Conservation (phyloP, 2,329 filamentous ascomycete species). For the Cladosporium austrohemisphaericum region DNA sequence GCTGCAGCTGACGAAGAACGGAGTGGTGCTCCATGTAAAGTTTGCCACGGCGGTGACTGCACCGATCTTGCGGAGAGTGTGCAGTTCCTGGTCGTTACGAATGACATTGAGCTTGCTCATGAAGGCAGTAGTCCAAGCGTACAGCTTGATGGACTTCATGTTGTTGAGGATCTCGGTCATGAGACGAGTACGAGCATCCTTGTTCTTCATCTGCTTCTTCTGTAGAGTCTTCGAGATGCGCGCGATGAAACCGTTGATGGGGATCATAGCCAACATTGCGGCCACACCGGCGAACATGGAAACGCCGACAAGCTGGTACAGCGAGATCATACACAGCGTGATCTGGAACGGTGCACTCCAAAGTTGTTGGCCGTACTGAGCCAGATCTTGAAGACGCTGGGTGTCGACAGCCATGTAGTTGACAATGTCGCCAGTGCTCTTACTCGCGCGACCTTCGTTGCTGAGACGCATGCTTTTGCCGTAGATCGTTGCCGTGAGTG, state of each 20-base stretch:
- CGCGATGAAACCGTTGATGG: conserved; percentile 87
- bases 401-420: conserved; percentile 99
- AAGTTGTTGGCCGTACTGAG: conserved; percentile 90
- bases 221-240: conserved; percentile 91
- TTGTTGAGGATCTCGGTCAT: conserved; percentile 99
- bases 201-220: conserved; percentile 98
- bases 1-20: conserved; percentile 94
- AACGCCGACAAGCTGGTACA: conserved; percentile 90
- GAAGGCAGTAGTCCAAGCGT: conserved; percentile 94
- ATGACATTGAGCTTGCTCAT: conserved; percentile 97
- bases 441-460: conserved; percentile 82
- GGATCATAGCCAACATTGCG: conserved; percentile 97
- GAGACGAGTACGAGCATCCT: conserved; percentile 84
- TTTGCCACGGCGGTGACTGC: conserved; percentile 91
- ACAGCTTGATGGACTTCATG: conserved; percentile 98
- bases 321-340: conserved; percentile 85
- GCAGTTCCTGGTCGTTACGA: conserved; percentile 90
- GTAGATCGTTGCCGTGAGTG: conserved; percentile 87
- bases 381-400: conserved; percentile 88
- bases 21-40: conserved; percentile 96
- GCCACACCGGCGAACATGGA: conserved; percentile 95
- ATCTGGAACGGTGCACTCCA: conserved; percentile 99
- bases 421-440: conserved; percentile 95
- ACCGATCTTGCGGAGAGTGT: conserved; percentile 93
- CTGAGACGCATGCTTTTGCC: conserved; percentile 84